Percentiles rank a stretch among this genome's conserved stretches.
Conservation (phyloP, 106 monocot genomes). For the Dioscorea alata region DNA sequence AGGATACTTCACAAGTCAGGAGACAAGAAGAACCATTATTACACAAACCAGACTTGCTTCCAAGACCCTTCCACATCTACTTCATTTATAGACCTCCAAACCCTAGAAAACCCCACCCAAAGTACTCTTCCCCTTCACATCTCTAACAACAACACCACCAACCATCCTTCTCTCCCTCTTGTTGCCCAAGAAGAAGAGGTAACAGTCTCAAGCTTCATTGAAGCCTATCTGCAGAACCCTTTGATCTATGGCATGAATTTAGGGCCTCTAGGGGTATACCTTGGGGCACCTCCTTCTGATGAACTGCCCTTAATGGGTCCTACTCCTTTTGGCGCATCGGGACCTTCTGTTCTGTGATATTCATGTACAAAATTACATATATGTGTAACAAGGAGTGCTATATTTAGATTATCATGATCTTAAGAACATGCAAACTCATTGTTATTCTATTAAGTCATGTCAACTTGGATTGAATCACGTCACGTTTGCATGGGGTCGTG, state of each 20-base stretch:
- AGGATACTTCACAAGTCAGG: slow-evolving; percentile 83
- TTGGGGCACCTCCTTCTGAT: slow-evolving; percentile 5
- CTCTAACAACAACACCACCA: slow-evolving; percentile 4
- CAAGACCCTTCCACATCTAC: slow-evolving; percentile 22
- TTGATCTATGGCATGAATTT: slow-evolving; percentile 29
- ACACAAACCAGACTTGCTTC: slow-evolving; percentile 20
- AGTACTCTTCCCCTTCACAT: slow-evolving; percentile 11
- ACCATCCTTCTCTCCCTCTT: slow-evolving; percentile 11
- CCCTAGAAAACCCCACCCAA: slow-evolving; percentile 39
- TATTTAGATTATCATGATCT: neutral
- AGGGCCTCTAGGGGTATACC: neutral
- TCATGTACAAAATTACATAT: neutral
- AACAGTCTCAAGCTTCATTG: slow-evolving; percentile 22
- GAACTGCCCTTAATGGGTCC: slow-evolving; percentile 16
- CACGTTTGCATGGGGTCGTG: slow-evolving; percentile 11
- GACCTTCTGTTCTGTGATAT: slow-evolving; percentile 18
- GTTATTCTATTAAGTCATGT: slow-evolving; percentile 3
- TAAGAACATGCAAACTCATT: neutral
- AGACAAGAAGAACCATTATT: slow-evolving; percentile 43
- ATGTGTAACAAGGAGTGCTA: neutral
- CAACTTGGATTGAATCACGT: slow-evolving; percentile 13
- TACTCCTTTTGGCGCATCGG: slow-evolving; percentile 9
- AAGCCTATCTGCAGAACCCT: slow-evolving; percentile 30
- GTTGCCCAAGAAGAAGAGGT: slow-evolving; percentile 14
- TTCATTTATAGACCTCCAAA: slow-evolving; percentile 25